A percentile compares a stretch with the other conserved stretches of the same genome.
These are phyloP conservation scores for Inga leiocalycina DNA, from an alignment of 306 rosid species.

Conservation along the genomic window DNA sequence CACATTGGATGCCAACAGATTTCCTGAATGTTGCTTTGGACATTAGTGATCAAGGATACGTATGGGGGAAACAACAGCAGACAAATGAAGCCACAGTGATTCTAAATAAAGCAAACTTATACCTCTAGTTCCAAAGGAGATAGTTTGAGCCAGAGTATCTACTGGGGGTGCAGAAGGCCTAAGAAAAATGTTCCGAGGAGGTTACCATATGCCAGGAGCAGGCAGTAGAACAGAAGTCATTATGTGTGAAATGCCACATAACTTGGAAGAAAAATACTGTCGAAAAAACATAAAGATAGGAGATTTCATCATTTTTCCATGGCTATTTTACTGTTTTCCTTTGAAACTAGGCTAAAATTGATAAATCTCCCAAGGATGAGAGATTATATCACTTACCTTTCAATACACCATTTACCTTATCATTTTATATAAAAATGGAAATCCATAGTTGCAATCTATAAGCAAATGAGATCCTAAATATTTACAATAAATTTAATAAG, in stretches of 20 bases:
- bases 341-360: neutral
- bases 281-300: neutral
- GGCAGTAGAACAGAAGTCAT: constrained; percentile 24
- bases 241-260: neutral
- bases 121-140: constrained; percentile 37
- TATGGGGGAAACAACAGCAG: neutral
- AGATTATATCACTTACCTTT: neutral
- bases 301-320: neutral
- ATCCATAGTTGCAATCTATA: neutral
- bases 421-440: neutral
- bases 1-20: constrained; percentile 39
- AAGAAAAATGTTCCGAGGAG: constrained; percentile 32
- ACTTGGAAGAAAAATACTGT: neutral
- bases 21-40: constrained; percentile 40
- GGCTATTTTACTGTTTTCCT: neutral
- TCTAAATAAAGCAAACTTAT: constrained; percentile 5
- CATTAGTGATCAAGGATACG: constrained; percentile 39
- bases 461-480: neutral
- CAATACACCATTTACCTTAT: neutral
- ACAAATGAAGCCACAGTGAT: constrained; percentile 12
- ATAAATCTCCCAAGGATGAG: neutral
- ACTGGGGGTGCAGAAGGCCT: constrained; percentile 58
- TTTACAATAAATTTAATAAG: neutral
- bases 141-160: constrained; percentile 43
- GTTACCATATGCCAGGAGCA: constrained; percentile 26